Conservation (phyloP, 768 basidiomycete species). For the Sporobolomyces roseus region DNA sequence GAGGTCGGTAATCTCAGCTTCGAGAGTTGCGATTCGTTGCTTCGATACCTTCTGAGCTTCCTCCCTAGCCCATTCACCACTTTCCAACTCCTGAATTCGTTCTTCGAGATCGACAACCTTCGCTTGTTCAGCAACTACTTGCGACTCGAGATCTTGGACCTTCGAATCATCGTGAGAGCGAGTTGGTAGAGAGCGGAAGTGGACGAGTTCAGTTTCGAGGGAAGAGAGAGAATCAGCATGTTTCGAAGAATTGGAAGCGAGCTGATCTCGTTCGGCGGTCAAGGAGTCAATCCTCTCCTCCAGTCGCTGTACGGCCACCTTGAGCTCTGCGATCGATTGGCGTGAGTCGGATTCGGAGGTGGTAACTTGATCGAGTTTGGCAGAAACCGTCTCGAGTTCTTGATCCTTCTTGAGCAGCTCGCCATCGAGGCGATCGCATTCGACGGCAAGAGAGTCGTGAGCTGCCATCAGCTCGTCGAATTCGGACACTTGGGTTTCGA, state of each 20-base stretch:
- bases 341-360: neutral
- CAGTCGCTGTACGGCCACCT: neutral
- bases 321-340: neutral
- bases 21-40: neutral
- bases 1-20: neutral
- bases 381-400: neutral
- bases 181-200: neutral
- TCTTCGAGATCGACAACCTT: neutral
- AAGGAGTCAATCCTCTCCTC: neutral
- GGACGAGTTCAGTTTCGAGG: neutral
- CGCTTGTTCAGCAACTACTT: neutral
- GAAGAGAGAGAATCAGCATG: neutral
- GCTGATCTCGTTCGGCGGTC: slow-evolving; percentile 3
- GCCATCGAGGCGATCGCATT: neutral
- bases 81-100: neutral
- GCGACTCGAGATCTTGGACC: neutral
- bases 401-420: neutral
- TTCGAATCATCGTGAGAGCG: slow-evolving; percentile 2
- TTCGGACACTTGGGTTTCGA: neutral
- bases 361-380: neutral
- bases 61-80: neutral
- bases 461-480: neutral
- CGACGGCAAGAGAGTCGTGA: neutral
- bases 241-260: neutral
- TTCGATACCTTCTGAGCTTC: neutral